Conservation (phyloP, 306 rosid species). For the Malus sieversii region DNA sequence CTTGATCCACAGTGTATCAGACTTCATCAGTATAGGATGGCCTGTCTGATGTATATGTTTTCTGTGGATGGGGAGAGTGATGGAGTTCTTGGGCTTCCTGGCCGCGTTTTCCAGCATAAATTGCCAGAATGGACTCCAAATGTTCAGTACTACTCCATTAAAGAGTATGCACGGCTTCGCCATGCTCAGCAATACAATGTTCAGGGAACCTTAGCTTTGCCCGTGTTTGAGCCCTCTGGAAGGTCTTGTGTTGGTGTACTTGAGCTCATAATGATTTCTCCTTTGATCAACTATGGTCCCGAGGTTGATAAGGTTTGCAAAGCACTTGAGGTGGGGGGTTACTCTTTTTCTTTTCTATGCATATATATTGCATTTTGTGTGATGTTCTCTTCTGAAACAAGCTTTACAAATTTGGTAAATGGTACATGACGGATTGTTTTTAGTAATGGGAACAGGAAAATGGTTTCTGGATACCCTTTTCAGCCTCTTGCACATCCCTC, state of each 20-base stretch:
- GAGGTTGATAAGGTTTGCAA: constrained; percentile 84
- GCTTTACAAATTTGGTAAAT: constrained; percentile 8
- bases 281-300: constrained; percentile 70
- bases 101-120: constrained; percentile 74
- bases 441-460: too few relatives aligned
- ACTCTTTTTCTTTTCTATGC: constrained; percentile 7
- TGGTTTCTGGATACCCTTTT: too few relatives aligned
- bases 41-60: constrained; percentile 50
- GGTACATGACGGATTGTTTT: neutral
- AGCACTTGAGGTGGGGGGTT: constrained; percentile 78
- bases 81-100: constrained; percentile 65
- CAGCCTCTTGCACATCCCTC: too few relatives aligned
- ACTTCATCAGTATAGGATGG: constrained; percentile 71
- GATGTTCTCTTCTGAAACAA: neutral
- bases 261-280: constrained; percentile 79
- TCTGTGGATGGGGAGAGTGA: constrained; percentile 57
- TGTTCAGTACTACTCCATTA: constrained; percentile 74
- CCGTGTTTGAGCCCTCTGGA: constrained; percentile 66
- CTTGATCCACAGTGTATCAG: constrained; percentile 60
- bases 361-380: neutral
- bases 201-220: constrained; percentile 78
- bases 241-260: constrained; percentile 76
- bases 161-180: constrained; percentile 64
- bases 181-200: constrained; percentile 77
- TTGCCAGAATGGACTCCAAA: constrained; percentile 90